Evolutionary conservation across 768 basidiomycete species (phyloP).

Genomic region (Boletus rubropictus): DNA sequence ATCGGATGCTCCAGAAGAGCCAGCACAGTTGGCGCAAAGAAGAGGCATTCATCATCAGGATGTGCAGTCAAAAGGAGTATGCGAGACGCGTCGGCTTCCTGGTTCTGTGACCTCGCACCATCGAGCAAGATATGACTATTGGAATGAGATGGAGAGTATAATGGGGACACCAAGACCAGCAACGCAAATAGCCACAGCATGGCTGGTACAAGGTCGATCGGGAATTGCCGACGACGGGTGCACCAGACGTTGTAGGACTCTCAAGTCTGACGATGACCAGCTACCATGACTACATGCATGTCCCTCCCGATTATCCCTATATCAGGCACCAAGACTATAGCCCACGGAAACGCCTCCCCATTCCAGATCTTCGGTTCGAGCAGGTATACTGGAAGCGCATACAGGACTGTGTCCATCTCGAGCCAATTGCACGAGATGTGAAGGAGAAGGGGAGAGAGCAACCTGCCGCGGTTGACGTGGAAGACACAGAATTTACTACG

Average conservation of each 20-base stretch:
- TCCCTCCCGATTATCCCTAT: slow-evolving; percentile 19
- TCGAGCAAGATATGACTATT: slow-evolving; percentile 20
- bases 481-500: slow-evolving; percentile 17
- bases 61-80: slow-evolving; percentile 82
- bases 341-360: slow-evolving; percentile 42
- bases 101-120: background rate
- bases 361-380: slow-evolving; percentile 77
- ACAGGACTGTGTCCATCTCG: slow-evolving; percentile 44
- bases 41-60: slow-evolving; percentile 92
- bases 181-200: slow-evolving; percentile 17
- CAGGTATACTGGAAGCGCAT: slow-evolving; percentile 63
- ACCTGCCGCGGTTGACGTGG: slow-evolving; percentile 8
- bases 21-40: slow-evolving; percentile 83
- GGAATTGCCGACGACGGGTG: slow-evolving; percentile 17
- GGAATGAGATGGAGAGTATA: slow-evolving; percentile 24
- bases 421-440: slow-evolving; percentile 13
- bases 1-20: slow-evolving; percentile 34
- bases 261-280: slow-evolving; percentile 24
- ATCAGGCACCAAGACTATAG: slow-evolving; percentile 11
- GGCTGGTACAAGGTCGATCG: slow-evolving; percentile 4
- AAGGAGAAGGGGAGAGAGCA: slow-evolving; percentile 31
- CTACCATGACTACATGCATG: slow-evolving; percentile 13
- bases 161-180: slow-evolving; percentile 16
- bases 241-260: no score
- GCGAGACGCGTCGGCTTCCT: slow-evolving; percentile 7